Conservation (phyloP, 2,329 filamentous ascomycete genomes). For the Clonostachys rhizophaga region DNA sequence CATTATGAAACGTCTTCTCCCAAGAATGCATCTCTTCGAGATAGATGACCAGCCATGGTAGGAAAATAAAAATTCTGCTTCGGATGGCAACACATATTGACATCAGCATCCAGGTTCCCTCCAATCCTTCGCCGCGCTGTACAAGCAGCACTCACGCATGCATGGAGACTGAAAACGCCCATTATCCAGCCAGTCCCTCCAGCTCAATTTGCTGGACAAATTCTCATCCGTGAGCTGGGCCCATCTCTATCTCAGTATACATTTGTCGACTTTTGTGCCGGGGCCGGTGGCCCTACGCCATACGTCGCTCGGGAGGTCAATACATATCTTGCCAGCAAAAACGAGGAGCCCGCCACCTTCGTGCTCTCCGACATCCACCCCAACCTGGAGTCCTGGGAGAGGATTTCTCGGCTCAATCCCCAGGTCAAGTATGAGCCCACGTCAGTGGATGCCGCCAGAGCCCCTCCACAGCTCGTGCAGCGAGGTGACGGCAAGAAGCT, state of each 20-base stretch:
- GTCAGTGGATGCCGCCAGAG: conserved; percentile 61
- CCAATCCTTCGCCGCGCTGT: conserved; percentile 58
- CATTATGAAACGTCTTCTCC: conserved; percentile 44
- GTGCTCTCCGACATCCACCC: conserved; percentile 64
- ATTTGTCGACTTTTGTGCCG: conserved; percentile 73
- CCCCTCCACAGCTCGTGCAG: conserved; percentile 43
- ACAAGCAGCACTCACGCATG: conserved; percentile 59
- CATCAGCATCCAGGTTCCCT: conserved; percentile 49
- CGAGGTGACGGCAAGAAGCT: conserved; percentile 39
- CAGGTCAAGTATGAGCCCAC: conserved; percentile 55
- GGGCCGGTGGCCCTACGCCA: conserved; percentile 67
- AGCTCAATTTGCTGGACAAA: conserved; percentile 53
- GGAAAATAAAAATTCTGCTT: conserved; percentile 5
- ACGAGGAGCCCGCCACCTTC: conserved; percentile 40
- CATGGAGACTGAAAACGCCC: conserved; percentile 58
- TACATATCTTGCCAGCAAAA: conserved; percentile 19
- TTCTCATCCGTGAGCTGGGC: conserved; percentile 48
- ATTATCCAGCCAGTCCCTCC: conserved; percentile 56
- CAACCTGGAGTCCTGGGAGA: conserved; percentile 55
- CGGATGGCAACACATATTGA: background rate
- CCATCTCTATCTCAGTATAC: conserved; percentile 45
- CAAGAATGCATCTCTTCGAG: conserved; percentile 61
- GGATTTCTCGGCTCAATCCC: conserved; percentile 42
- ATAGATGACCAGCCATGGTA: conserved; percentile 65
- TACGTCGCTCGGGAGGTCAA: conserved; percentile 59